Percentiles rank a stretch among this genome's conserved stretches.
These are phyloP conservation scores for Epichloe sibirici DNA, from an alignment of 2,329 filamentous ascomycete genomes.

Conservation along the genomic window DNA sequence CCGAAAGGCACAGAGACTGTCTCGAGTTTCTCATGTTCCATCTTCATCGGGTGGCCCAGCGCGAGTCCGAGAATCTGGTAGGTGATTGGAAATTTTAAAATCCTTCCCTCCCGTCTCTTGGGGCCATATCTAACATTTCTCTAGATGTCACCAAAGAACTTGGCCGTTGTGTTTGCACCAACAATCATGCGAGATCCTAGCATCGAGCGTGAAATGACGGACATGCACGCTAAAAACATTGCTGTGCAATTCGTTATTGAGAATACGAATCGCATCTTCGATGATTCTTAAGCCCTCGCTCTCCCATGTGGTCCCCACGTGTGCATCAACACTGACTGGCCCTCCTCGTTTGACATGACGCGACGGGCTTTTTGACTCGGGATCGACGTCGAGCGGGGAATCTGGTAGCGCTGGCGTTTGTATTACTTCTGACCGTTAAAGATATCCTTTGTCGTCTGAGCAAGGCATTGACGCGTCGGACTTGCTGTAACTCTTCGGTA, in stretches of 20 bases:
- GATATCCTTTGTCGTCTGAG: neutral
- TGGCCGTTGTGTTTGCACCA: conserved; percentile 93
- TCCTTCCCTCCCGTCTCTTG: too few species aligned
- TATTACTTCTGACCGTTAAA: neutral
- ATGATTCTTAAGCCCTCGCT: conserved; percentile 23
- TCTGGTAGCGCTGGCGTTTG: conserved; percentile 2
- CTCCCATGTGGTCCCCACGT: neutral
- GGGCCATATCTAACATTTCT: neutral
- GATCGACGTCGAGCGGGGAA: neutral
- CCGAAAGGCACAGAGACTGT: conserved; percentile 73
- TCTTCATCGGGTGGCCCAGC: conserved; percentile 70
- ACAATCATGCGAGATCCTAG: conserved; percentile 91
- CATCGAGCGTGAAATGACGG: conserved; percentile 87
- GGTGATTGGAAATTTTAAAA: conserved; percentile 17
- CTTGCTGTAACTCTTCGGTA: neutral
- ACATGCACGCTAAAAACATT: conserved; percentile 86
- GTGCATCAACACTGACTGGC: neutral
- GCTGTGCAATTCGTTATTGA: conserved; percentile 90
- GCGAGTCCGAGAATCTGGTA: conserved; percentile 75
- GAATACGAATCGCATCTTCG: conserved; percentile 73
- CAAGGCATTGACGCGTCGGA: neutral
- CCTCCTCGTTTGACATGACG: neutral
- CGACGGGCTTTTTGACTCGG: neutral
- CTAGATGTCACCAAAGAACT: conserved; percentile 89
- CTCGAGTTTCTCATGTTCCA: conserved; percentile 93